phyloP scores from a whole-genome alignment of 805 yeast genomes.

The Ascoidea tarda region DNA sequence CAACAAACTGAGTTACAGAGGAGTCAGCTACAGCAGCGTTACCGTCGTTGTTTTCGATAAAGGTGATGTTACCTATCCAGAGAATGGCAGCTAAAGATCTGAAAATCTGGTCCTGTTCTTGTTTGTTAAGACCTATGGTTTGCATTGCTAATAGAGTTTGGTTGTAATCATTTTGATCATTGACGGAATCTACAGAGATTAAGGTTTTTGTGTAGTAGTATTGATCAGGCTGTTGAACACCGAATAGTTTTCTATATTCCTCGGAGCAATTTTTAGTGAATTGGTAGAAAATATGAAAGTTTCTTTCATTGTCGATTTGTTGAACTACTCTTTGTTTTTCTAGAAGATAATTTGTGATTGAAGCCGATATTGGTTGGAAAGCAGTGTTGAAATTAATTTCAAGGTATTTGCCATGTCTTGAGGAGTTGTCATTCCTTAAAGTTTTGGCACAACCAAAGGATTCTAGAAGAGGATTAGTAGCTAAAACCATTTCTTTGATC shows the following conservation, averaged over 20 bases:
- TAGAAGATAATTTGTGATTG: slow-evolving; percentile 84
- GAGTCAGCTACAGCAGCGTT: slow-evolving; percentile 72
- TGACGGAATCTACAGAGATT: slow-evolving; percentile 73
- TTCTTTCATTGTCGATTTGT: slow-evolving; percentile 84
- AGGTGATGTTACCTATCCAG: slow-evolving; percentile 91
- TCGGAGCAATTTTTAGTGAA: slow-evolving; percentile 86
- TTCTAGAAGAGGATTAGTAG: slow-evolving; percentile 87
- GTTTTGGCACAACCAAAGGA: slow-evolving; percentile 93
- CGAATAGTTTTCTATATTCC: slow-evolving; percentile 66
- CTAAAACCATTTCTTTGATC: slow-evolving; percentile 94
- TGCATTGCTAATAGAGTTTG: slow-evolving; percentile 83
- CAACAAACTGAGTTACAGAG: slow-evolving; percentile 89
- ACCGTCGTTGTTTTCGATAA: slow-evolving; percentile 77
- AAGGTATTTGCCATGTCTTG: slow-evolving; percentile 86
- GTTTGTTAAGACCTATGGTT: slow-evolving; percentile 67
- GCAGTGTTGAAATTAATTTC: slow-evolving; percentile 76
- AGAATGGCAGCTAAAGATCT: slow-evolving; percentile 70
- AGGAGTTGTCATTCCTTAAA: slow-evolving; percentile 74
- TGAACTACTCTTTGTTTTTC: slow-evolving; percentile 97
- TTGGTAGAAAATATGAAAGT: slow-evolving; percentile 95
- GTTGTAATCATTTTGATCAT: slow-evolving; percentile 64
- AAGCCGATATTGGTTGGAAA: slow-evolving; percentile 88
- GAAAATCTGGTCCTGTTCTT: slow-evolving; percentile 85
- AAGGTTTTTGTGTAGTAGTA: slow-evolving; percentile 84
- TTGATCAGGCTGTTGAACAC: slow-evolving; percentile 89